Conservation (phyloP, 495 filamentous ascomycete genomes). For the Neurospora intermedia region DNA sequence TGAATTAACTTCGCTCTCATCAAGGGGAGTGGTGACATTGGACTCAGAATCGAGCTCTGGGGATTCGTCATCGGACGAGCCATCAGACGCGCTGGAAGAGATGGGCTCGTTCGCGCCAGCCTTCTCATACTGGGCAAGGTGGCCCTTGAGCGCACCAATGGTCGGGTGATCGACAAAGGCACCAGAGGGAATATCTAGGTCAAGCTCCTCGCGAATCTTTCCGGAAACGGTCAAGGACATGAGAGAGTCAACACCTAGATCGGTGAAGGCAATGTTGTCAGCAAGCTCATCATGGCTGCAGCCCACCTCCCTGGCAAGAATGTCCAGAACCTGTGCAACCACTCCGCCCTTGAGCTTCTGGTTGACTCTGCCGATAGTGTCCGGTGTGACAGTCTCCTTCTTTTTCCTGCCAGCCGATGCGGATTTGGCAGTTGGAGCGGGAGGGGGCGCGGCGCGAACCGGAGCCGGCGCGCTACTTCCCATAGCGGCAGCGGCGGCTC, state of each 20-base stretch:
- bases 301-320: constrained; percentile 58
- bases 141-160: constrained; percentile 50
- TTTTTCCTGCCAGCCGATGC: constrained; percentile 25
- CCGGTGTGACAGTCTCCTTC: constrained; percentile 30
- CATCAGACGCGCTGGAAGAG: constrained; percentile 18
- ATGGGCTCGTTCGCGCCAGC: constrained; percentile 22
- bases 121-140: constrained; percentile 39
- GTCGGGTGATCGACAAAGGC: constrained; percentile 44
- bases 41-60: constrained; percentile 36
- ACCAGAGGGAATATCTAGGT: constrained; percentile 43
- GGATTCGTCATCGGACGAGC: constrained; percentile 30
- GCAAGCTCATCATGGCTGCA: constrained; percentile 50
- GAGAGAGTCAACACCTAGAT: constrained; percentile 52
- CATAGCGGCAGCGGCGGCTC: constrained; percentile 27
- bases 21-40: constrained; percentile 35
- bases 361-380: constrained; percentile 33
- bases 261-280: constrained; percentile 42
- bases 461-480: constrained; percentile 1
- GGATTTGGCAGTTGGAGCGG: constrained; percentile 28
- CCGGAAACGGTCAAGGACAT: constrained; percentile 45
- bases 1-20: constrained; percentile 33
- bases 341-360: constrained; percentile 28
- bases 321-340: constrained; percentile 41
- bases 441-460: constrained; percentile 19
- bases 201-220: constrained; percentile 45